Base-by-base conservation (phyloP, 768 basidiomycete species). In the Pseudohyphozyma bogoriensis region DNA sequence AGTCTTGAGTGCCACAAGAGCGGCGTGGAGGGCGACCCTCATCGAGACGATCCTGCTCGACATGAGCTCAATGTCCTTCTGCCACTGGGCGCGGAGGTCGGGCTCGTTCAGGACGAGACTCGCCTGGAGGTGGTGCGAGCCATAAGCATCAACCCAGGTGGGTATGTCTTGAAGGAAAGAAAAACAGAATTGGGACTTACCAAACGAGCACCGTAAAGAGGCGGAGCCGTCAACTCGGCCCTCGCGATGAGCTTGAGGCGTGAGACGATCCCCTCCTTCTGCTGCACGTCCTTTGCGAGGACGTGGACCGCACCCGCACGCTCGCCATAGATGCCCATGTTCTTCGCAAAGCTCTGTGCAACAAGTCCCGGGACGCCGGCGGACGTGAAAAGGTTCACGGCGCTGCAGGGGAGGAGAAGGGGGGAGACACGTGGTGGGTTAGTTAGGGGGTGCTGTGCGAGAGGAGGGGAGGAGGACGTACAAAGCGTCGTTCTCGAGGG, bases 311-410 rank as follows among this genome's bases (percentile, higher is more conserved):
- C 86, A n/a, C 95, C 95, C 60, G 90, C 89, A 69, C 95, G 91
- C 77, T 97, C 95, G 61, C 91, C 93, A 73, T 99, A 99, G 44
- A 99, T 81, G 55, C 95, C 95, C 84, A 96, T 93, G 79, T 97
- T 97, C 80, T 99, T 99, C 40, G 95, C 95, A 74, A 95, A 99
- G 39, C 88, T 91, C 74, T 99, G 95, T 65, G 86, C 81, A 29
- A 97, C 68, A 81, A 32, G 91, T 87, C 68, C 92, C 75, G 71
- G 91, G 85, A 77, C 95, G 12, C 89, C 88, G 73, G 89, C 79
- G 24, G 83, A 79, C 55, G 93, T 87, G 73, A 99, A 97, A 77
- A 93, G 83, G 66, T 93, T 87, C 60, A 96, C 83, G 35, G 93
- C 90, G n/a, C n/a, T n/a, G n/a, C n/a, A n/a, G n/a, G n/a, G n/a